Evolutionary conservation across 2,329 filamentous ascomycete genomes (phyloP).

Genomic region (Lasiodiplodia citricola): DNA sequence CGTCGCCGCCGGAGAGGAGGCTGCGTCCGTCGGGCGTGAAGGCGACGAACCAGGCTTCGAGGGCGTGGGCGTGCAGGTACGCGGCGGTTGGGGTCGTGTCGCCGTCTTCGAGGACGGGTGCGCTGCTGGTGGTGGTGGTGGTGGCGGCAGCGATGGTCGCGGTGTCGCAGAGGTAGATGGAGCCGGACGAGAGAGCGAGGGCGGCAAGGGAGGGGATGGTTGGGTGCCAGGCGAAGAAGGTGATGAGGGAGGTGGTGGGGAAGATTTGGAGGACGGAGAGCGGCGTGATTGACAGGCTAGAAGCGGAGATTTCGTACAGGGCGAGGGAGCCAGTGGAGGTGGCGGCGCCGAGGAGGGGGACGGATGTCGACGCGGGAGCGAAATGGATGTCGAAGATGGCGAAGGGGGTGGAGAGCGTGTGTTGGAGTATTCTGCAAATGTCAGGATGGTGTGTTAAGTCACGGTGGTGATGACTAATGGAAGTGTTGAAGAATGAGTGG

Average conservation of each 20-base stretch:
- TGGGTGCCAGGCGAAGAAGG: constrained; percentile 78
- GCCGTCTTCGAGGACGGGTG: neutral
- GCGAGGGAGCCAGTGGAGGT: constrained; percentile 76
- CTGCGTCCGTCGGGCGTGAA: constrained; percentile 56
- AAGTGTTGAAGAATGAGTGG: neutral
- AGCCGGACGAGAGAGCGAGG: constrained; percentile 72
- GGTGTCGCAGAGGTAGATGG: constrained; percentile 51
- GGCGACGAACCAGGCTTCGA: constrained; percentile 77
- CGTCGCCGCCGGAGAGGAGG: constrained; percentile 76
- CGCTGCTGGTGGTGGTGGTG: neutral
- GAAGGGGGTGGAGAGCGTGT: constrained; percentile 64
- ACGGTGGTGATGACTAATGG: neutral
- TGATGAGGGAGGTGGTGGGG: constrained; percentile 66
- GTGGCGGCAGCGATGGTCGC: neutral
- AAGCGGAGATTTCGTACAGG: constrained; percentile 56
- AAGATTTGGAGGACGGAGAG: constrained; percentile 56
- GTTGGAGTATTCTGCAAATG: constrained; percentile 45
- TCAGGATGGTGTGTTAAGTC: neutral
- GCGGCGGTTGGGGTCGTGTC: constrained; percentile 46
- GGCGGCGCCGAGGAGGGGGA: constrained; percentile 70
- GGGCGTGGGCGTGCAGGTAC: constrained; percentile 48
- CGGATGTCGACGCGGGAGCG: constrained; percentile 53
- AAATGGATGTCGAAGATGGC: constrained; percentile 89
- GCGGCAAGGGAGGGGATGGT: constrained; percentile 61
- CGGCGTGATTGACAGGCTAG: constrained; percentile 38